Evolutionary conservation across 495 filamentous ascomycete genomes (phyloP).

Genomic region (Bacidia rubella): DNA sequence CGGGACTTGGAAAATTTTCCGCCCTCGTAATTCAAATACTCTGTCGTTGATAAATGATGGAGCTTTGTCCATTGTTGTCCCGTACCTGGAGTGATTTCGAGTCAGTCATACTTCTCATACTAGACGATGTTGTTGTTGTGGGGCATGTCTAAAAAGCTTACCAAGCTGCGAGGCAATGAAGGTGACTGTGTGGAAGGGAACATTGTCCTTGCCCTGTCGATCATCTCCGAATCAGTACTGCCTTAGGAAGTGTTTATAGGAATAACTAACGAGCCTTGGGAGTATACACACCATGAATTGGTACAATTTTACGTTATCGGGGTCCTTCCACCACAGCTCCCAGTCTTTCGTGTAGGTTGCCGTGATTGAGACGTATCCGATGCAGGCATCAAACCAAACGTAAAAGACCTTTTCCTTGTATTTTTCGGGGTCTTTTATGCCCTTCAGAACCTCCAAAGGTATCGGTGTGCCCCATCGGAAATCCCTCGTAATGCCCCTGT

Average conservation of each 20-base stretch:
- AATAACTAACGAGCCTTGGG: no score
- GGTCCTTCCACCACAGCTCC: constrained; percentile 93
- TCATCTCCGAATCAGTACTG: no score
- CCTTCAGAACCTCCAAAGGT: constrained; percentile 30
- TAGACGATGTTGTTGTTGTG: no score
- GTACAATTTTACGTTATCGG: constrained; percentile 76
- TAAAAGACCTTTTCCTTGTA: constrained; percentile 44
- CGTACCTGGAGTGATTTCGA: no score
- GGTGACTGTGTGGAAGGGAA: constrained; percentile 82
- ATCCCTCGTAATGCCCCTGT: constrained; percentile 82
- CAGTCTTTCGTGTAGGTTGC: constrained; percentile 83
- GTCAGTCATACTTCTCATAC: no score
- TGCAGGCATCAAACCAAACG: constrained; percentile 97
- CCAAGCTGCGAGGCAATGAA: constrained; percentile 79
- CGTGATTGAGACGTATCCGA: constrained; percentile 91
- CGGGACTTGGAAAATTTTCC: constrained; percentile 94
- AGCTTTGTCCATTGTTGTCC: constrained; percentile 81
- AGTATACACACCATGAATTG: no score
- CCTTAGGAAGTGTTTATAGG: no score
- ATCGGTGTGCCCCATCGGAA: constrained; percentile 78
- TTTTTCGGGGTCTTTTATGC: constrained; percentile 28
- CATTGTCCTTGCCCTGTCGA: constrained; percentile 98
- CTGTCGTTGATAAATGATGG: constrained; percentile 76
- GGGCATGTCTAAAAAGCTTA: no score
- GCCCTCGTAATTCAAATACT: constrained; percentile 92